phyloP scores from a whole-genome alignment of 176 grass and related monocot genomes.

The Ampelocalamus luodianensis region DNA sequence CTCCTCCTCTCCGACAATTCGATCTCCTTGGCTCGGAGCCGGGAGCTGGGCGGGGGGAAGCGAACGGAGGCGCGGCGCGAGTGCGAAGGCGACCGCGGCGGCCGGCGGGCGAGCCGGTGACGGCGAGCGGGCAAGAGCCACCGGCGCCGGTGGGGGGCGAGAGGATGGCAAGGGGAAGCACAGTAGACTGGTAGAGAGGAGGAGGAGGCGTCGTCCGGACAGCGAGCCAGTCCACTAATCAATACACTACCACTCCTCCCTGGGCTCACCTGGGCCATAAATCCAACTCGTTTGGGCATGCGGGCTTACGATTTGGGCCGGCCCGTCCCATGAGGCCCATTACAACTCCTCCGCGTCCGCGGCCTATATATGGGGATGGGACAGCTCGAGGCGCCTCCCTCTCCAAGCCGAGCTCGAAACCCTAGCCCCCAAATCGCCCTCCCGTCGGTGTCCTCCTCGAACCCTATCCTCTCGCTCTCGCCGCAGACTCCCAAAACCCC shows the following conservation, averaged over 20 bases:
- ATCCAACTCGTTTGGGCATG: not conserved
- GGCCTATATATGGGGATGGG: no score
- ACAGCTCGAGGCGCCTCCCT: no score
- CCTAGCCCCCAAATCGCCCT: conserved; percentile 3
- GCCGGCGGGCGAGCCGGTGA: not conserved
- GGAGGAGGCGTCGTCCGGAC: not conserved
- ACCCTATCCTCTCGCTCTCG: conserved; percentile 2
- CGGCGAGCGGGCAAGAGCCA: not conserved
- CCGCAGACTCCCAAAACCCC: not conserved
- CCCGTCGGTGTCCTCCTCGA: not conserved
- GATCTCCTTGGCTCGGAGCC: not conserved
- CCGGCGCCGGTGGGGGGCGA: conserved; percentile 33
- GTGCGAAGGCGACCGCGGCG: not conserved
- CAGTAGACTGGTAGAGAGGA: not conserved
- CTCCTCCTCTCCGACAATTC: not conserved
- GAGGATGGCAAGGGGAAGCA: not conserved
- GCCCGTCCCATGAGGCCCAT: not conserved
- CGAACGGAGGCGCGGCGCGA: not conserved
- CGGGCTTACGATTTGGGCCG: no score
- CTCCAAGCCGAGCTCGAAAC: conserved; percentile 1
- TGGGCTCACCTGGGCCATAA: no score
- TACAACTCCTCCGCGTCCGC: not conserved
- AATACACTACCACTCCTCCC: no score
- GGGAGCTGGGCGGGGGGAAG: not conserved
- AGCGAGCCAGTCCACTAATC: no score